A percentile compares a stretch with the other conserved stretches of the same genome.
Evolutionary conservation across 1,284 basidiomycete genomes (phyloP).

Genomic region (Ganoderma lucidum): DNA sequence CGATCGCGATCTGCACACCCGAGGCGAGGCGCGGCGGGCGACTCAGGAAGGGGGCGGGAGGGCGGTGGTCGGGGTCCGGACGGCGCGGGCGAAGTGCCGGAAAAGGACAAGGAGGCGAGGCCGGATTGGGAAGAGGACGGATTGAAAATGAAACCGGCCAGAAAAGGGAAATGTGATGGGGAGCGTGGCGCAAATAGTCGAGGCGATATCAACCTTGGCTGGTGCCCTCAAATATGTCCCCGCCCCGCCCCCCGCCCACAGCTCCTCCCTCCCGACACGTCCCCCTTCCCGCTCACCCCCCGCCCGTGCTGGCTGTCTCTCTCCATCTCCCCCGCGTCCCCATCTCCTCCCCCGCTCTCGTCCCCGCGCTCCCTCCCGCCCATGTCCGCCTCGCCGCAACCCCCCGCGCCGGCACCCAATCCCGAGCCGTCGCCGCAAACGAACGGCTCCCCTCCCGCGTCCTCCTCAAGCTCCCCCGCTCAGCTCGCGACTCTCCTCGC

Average conservation of each 20-base stretch:
- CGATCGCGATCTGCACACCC: constrained; percentile 3
- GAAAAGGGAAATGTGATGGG: constrained; percentile 28
- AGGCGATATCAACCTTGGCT: constrained; percentile 32
- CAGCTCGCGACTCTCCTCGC: constrained; percentile 66
- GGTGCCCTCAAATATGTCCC: constrained; percentile 36
- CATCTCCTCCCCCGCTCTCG: constrained; percentile 23
- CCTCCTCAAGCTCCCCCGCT: constrained; percentile 46
- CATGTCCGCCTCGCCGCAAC: constrained; percentile 39
- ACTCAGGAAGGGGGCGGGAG: constrained; percentile 14
- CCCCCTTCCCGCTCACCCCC: constrained; percentile 33
- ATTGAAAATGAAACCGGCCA: constrained; percentile 33
- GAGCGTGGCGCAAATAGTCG: constrained; percentile 31
- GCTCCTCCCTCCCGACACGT: constrained; percentile 1
- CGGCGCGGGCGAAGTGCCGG: constrained; percentile 25
- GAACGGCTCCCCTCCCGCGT: constrained; percentile 26
- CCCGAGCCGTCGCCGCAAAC: constrained; percentile 22
- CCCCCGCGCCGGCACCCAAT: constrained; percentile 32
- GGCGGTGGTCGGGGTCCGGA: constrained; percentile 31
- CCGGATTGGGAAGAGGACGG: constrained; percentile 9
- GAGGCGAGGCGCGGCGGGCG: constrained; percentile 22
- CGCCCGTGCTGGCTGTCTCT: constrained; percentile 28
- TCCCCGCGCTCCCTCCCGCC: constrained; percentile 37
- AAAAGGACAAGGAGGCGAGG: constrained; percentile 18
- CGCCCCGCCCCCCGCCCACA: constrained; percentile 35
- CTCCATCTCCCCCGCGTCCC: constrained; percentile 13